These are phyloP conservation scores for Sophora flavescens DNA, from an alignment of 306 rosid genomes.

Conservation along the genomic window DNA sequence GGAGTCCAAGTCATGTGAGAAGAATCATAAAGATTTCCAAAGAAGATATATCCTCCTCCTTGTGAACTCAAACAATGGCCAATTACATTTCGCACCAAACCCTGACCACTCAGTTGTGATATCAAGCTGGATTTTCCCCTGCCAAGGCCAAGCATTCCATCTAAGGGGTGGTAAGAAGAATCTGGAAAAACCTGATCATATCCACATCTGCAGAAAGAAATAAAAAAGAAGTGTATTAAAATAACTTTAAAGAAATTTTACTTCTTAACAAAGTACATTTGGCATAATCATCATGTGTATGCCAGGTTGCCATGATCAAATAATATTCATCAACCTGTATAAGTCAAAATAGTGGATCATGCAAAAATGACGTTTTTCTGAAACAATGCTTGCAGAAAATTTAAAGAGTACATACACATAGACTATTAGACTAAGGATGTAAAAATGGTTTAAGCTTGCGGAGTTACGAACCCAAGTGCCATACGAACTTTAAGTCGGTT, in stretches of 20 bases:
- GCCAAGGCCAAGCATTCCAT: conserved; percentile 94
- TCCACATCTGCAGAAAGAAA: conserved; percentile 73
- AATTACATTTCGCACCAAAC: conserved; percentile 68
- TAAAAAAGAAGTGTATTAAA: neutral
- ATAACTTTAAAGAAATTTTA: neutral
- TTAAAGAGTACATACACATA: neutral
- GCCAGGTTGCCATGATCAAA: neutral
- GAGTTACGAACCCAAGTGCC: conserved; percentile 78
- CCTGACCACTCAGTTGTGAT: conserved; percentile 81
- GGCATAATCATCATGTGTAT: conserved; percentile 7
- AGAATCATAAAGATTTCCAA: conserved; percentile 79
- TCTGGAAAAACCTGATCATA: conserved; percentile 80
- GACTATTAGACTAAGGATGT: neutral
- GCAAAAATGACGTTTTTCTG: neutral
- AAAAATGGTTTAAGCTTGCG: conserved; percentile 22
- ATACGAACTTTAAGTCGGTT: conserved; percentile 65
- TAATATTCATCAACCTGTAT: neutral
- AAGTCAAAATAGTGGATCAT: conserved; percentile 19
- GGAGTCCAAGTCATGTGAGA: conserved; percentile 70
- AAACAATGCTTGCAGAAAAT: conserved; percentile 20
- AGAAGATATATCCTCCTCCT: conserved; percentile 91
- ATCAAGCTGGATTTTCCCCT: conserved; percentile 80
- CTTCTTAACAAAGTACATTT: neutral
- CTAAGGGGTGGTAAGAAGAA: conserved; percentile 69
- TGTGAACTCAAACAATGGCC: conserved; percentile 86